Evolutionary conservation across 305 asterid species (phyloP), one percentile per base, ranked within the genome.

Genomic region (Fraxinus latifolia): DNA sequence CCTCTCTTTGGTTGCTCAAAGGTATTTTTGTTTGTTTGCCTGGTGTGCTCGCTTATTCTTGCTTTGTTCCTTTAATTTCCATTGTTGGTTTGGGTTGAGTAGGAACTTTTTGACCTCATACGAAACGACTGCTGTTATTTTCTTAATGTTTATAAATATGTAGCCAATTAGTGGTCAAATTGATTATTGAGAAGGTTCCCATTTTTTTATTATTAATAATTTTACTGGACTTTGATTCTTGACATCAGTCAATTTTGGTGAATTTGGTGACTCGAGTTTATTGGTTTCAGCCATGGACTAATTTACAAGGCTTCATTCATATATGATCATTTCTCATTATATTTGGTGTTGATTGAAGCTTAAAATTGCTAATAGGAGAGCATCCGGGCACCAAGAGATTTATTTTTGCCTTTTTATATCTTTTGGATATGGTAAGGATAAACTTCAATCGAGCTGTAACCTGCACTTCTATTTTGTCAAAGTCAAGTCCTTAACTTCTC

Each of bases 1-100:
- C 75, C 90, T 93, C 37, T 87, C 92, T 17, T 55, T 93, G 81
- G 92, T 93, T 14, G 92, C 95, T 37, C 80, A 88, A 82, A 86
- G 97, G 98, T 94, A 80, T 39, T 19, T 74, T 25, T 14, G 11
- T 70, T 29, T 31, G 1, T 14, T 71, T 71, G 21, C 29, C 44
- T 23, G n/a, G 47, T 14, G 37, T 7, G n/a, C 37, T 3, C 21
- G 3, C 1, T 53, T 23, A 27, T 76, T 44, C 34, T 4, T 75
- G 34, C 76, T 1, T 70, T 3, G 44, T 33, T 15, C 27, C 17
- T 71, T 34, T n/a, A 3, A 5, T 15, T 73, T 15, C 27, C 29
- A 12, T 17, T 32, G 74, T 2, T 60, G 44, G 77, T 37, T 55
- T 71, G 17, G 36, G n/a, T 36, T 42, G 17, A 7, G 67, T 21